These are phyloP conservation scores for Pythium dissotocum DNA, from an alignment of 352 stramenopile genomes.

Conservation along the genomic window DNA sequence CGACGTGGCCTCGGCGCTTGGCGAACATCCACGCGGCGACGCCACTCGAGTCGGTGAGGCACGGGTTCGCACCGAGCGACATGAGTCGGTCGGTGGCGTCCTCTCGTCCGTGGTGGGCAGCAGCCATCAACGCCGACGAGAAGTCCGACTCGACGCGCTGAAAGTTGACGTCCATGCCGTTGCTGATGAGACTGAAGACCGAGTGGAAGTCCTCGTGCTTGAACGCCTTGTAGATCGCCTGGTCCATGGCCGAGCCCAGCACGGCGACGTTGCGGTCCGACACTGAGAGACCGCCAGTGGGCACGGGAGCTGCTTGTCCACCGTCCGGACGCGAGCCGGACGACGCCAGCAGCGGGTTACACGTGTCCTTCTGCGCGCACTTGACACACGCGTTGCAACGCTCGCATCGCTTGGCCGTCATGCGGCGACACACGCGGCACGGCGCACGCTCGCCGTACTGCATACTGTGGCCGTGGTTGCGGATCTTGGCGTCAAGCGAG, in stretches of 20 bases:
- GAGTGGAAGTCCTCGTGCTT: constrained; percentile 76
- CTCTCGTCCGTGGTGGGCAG: constrained; percentile 77
- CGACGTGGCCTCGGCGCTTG: constrained; percentile 59
- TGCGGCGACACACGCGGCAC: constrained; percentile 68
- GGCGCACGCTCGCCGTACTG: constrained; percentile 65
- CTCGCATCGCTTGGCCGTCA: constrained; percentile 76
- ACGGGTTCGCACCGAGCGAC: constrained; percentile 63
- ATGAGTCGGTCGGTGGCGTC: constrained; percentile 69
- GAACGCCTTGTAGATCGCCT: constrained; percentile 81
- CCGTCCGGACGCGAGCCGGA: neutral
- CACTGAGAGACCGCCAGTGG: constrained; percentile 45
- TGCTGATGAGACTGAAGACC: constrained; percentile 77
- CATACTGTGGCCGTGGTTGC: constrained; percentile 67
- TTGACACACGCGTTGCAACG: constrained; percentile 70
- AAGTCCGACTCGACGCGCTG: constrained; percentile 76
- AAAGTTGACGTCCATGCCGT: constrained; percentile 88
- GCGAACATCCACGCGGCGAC: constrained; percentile 74
- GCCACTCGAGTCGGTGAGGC: constrained; percentile 47
- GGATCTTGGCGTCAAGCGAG: constrained; percentile 75
- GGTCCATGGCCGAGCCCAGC: constrained; percentile 82
- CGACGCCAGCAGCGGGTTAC: constrained; percentile 25
- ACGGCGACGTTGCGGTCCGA: constrained; percentile 77
- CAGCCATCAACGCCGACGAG: constrained; percentile 77
- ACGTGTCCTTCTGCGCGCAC: constrained; percentile 70
- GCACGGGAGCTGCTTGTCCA: neutral